Base-by-base conservation (phyloP, 1,139 yeast genomes). In the Blastobotrys indianensis region DNA sequence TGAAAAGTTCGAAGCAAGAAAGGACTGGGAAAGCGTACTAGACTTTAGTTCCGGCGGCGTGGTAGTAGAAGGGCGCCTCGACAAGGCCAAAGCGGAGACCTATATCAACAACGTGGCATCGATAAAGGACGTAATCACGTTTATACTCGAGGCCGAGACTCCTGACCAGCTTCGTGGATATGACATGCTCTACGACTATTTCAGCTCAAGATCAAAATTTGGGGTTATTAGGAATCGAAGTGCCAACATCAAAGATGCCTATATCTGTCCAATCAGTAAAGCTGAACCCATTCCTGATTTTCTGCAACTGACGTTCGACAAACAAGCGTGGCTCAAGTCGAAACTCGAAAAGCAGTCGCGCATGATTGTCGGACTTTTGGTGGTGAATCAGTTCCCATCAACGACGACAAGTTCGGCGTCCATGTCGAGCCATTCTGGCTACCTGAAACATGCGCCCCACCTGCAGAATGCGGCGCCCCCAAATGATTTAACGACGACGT, bases 1-100 rank as follows among this genome's bases (percentile, higher is more conserved):
- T 29, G 48, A 36, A n/a, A 31, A 30, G 10, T 56, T 59, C 36
- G 53, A 52, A 25, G 55, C 56, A 2, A 39, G 42, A 10, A 32
- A 40, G n/a, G 32, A 56, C 30, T 62, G 66, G 66, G 49, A 52
- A 54, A 57, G 56, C 51, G 52, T 68, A 52, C 46, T 65, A 61
- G 55, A 67, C 63, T 38, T 65, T 15, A 58, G 58, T 12, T 52
- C 59, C 9, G 40, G 39, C 2, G 65, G 68, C 2, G 67, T 82
- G 48, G 69, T 68, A 33, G 68, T 84, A 38, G 83, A 80, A 52
- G 94, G 94, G 1, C 69, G 86, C 46, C 68, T 85, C 42, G 80
- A 77, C 57, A 63, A 71, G 7, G 47, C 54, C 2, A 69, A 66
- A 41, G 92, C 88, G 0, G 79, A 76, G 45, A 67, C 68, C 6